Evolutionary conservation across 257 asterid genomes (phyloP).

Genomic region (Leonotis leonurus): DNA sequence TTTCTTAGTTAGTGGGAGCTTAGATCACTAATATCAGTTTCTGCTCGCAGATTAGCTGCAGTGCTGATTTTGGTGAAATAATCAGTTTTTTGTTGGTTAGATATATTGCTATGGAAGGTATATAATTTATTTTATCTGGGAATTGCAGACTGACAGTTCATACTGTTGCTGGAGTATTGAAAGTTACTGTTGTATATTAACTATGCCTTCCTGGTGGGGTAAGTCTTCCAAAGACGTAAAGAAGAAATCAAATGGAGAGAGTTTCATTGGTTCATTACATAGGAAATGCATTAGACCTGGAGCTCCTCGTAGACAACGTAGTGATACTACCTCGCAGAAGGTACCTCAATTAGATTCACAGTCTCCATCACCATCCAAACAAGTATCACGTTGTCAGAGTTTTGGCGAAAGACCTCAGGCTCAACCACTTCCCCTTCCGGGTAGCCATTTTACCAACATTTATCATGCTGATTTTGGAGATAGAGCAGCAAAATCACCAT

Average conservation of each 20-base stretch:
- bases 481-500: conserved; percentile 20
- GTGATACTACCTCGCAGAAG: conserved; percentile 26
- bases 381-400: conserved; percentile 31
- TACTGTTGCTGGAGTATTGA: conserved; percentile 15
- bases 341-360: conserved; percentile 25
- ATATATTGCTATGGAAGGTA: background rate
- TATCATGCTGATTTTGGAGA: conserved; percentile 19
- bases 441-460: conserved; percentile 10
- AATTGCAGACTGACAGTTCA: background rate
- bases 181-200: conserved; percentile 7
- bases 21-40: conserved; percentile 2
- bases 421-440: conserved; percentile 50
- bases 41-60: conserved; percentile 9
- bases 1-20: background rate
- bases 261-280: conserved; percentile 29
- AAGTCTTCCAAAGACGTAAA: conserved; percentile 40
- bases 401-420: conserved; percentile 31
- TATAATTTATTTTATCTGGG: background rate
- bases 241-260: conserved; percentile 29
- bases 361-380: conserved; percentile 30
- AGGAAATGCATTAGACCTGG: conserved; percentile 32
- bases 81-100: background rate
- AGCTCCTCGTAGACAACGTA: conserved; percentile 27
- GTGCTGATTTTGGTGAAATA: background rate
- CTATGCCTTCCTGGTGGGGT: conserved; percentile 48